phyloP scores from a whole-genome alignment of 78 protist genomes.

The Dictyostelium citrinum region DNA sequence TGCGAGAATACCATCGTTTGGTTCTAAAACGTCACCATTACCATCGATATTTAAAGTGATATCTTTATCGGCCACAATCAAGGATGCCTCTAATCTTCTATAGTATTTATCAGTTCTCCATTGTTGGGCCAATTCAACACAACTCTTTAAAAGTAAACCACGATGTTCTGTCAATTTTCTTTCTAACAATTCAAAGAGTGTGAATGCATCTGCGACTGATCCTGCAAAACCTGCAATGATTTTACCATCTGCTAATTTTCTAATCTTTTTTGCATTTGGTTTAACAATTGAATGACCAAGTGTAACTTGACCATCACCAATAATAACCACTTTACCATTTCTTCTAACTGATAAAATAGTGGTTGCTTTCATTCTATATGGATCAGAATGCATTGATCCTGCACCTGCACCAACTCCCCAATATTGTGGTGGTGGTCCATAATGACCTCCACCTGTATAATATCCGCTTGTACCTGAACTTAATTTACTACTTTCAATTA shows the following conservation, averaged over 20 bases:
- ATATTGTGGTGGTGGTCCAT: neutral
- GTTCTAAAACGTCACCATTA: conserved; percentile 89
- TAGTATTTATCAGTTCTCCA: conserved; percentile 91
- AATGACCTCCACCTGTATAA: neutral
- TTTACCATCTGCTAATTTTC: conserved; percentile 76
- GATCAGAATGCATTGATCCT: neutral
- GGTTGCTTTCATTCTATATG: conserved; percentile 67
- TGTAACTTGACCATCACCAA: conserved; percentile 90
- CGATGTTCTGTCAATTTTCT: conserved; percentile 84
- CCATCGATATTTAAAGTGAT: conserved; percentile 81
- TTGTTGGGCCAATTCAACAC: conserved; percentile 90
- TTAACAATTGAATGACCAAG: conserved; percentile 81
- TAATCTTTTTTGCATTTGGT: conserved; percentile 85
- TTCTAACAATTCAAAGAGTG: conserved; percentile 88
- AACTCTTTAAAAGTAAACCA: conserved; percentile 78
- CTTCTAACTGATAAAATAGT: conserved; percentile 80
- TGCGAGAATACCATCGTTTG: conserved; percentile 84
- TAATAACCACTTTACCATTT: conserved; percentile 74
- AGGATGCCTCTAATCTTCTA: conserved; percentile 82
- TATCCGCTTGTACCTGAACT: neutral
- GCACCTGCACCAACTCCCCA: neutral
- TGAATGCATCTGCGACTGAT: conserved; percentile 88
- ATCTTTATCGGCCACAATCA: conserved; percentile 83
- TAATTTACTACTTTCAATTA: neutral
- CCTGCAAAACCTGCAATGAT: conserved; percentile 90